Conservation (phyloP, 1,284 basidiomycete species). For the Fistulina hepatica region DNA sequence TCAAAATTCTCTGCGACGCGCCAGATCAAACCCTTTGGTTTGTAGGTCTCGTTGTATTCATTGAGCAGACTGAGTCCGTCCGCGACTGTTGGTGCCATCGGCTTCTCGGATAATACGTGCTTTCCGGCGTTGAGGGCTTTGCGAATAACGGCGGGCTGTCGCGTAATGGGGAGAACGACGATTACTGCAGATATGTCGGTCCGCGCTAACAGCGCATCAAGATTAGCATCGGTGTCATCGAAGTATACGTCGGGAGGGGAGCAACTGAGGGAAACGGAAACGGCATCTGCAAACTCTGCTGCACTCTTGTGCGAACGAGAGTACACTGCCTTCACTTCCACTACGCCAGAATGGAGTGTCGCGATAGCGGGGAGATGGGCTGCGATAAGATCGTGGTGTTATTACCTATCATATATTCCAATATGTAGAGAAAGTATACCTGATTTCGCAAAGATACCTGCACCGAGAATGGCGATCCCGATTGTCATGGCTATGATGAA, state of each 20-base stretch:
- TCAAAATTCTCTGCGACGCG: slow-evolving; percentile 80
- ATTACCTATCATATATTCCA: slow-evolving; percentile 26
- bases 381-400: slow-evolving; percentile 21
- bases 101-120: slow-evolving; percentile 81
- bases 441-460: slow-evolving; percentile 64
- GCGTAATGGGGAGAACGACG: slow-evolving; percentile 66
- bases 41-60: slow-evolving; percentile 53
- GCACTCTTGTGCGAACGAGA: slow-evolving; percentile 65
- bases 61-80: slow-evolving; percentile 54
- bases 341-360: slow-evolving; percentile 32
- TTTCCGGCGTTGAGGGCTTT: slow-evolving; percentile 62
- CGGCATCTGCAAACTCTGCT: slow-evolving; percentile 35
- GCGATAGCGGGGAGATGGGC: slow-evolving; percentile 68
- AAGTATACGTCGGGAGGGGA: slow-evolving; percentile 42
- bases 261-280: slow-evolving; percentile 33
- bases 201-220: slow-evolving; percentile 56
- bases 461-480: slow-evolving; percentile 59
- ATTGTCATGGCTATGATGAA: slow-evolving; percentile 20
- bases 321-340: slow-evolving; percentile 59
- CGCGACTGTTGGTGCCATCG: slow-evolving; percentile 63
- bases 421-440: slow-evolving; percentile 29
- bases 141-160: slow-evolving; percentile 59
- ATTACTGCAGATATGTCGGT: slow-evolving; percentile 63
- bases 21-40: slow-evolving; percentile 68
- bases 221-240: slow-evolving; percentile 33